These are phyloP conservation scores for Globisporangium spinosum DNA, from an alignment of 352 stramenopile species.

Conservation along the genomic window DNA sequence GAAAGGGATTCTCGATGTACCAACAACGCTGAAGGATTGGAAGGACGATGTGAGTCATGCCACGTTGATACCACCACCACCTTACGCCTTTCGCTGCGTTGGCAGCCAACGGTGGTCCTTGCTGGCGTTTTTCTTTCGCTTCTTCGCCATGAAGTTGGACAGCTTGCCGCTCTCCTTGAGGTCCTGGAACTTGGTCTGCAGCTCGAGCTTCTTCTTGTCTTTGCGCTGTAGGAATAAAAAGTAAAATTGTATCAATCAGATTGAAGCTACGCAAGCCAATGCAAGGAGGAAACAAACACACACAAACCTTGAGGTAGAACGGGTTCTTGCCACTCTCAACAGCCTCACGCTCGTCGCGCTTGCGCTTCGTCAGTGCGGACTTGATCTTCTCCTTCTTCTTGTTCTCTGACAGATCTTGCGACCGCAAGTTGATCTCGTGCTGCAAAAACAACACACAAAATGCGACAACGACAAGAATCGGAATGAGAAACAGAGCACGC, in stretches of 20 bases:
- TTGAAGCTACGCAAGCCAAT: constrained; percentile 10
- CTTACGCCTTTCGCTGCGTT: constrained; percentile 64
- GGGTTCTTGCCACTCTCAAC: constrained; percentile 88
- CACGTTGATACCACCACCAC: background rate
- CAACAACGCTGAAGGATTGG: background rate
- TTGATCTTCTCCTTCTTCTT: constrained; percentile 76
- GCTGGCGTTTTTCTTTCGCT: constrained; percentile 91
- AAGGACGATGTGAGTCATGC: background rate
- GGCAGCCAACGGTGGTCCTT: constrained; percentile 91
- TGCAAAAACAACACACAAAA: constrained; percentile 12
- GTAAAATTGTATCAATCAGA: background rate
- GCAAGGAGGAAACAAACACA: background rate
- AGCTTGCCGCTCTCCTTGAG: constrained; percentile 85
- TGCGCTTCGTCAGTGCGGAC: constrained; percentile 68
- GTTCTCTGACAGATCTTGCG: constrained; percentile 69
- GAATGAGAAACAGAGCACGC: background rate
- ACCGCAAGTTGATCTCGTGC: constrained; percentile 64
- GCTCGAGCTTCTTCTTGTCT: constrained; percentile 89
- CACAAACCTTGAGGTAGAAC: constrained; percentile 86
- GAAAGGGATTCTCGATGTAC: background rate
- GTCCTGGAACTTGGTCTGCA: constrained; percentile 90
- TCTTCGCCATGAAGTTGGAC: constrained; percentile 92
- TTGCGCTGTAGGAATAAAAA: constrained; percentile 54
- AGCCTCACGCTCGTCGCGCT: constrained; percentile 83
- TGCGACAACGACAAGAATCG: background rate